phyloP scores from a whole-genome alignment of 2,329 filamentous ascomycete species.

The Fusarium agapanthi region DNA sequence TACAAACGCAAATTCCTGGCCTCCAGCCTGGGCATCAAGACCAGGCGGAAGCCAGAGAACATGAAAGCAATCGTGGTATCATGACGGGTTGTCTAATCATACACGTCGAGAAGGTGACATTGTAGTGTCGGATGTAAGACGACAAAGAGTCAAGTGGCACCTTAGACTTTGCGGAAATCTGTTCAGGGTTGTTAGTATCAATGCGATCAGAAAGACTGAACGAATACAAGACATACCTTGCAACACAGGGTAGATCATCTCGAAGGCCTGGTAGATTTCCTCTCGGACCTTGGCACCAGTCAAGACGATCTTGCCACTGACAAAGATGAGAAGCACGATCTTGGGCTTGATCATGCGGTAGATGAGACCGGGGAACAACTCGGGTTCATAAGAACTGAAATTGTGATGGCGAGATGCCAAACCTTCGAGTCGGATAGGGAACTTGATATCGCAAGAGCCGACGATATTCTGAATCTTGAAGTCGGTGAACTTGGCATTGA shows the following conservation, averaged over 20 bases:
- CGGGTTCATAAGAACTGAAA: conserved; percentile 98
- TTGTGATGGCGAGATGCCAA: conserved; percentile 97
- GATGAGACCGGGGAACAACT: conserved; percentile 98
- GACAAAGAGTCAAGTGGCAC: conserved; percentile 24
- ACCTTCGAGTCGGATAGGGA: conserved; percentile 96
- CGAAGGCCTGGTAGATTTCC: conserved; percentile 96
- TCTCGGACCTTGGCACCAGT: conserved; percentile 98
- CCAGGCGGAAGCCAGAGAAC: conserved; percentile 27
- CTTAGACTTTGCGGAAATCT: conserved; percentile 68
- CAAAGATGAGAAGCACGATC: conserved; percentile 97
- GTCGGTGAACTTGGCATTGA: conserved; percentile 99
- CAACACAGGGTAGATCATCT: conserved; percentile 96
- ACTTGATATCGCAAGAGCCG: conserved; percentile 98
- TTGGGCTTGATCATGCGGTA: conserved; percentile 99
- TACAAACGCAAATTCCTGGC: conserved; percentile 46
- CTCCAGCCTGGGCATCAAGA: conserved; percentile 32
- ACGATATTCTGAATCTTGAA: conserved; percentile 99
- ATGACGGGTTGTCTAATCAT: conserved; percentile 55
- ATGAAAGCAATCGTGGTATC: conserved; percentile 57
- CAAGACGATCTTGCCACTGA: conserved; percentile 97
- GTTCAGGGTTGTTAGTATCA: background rate
- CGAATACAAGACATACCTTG: conserved; percentile 67
- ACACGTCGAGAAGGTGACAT: conserved; percentile 45
- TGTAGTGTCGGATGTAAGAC: conserved; percentile 13
- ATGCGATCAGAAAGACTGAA: background rate